Base-by-base conservation (phyloP, 1,284 basidiomycete species). In the Heterobasidion occidentale region DNA sequence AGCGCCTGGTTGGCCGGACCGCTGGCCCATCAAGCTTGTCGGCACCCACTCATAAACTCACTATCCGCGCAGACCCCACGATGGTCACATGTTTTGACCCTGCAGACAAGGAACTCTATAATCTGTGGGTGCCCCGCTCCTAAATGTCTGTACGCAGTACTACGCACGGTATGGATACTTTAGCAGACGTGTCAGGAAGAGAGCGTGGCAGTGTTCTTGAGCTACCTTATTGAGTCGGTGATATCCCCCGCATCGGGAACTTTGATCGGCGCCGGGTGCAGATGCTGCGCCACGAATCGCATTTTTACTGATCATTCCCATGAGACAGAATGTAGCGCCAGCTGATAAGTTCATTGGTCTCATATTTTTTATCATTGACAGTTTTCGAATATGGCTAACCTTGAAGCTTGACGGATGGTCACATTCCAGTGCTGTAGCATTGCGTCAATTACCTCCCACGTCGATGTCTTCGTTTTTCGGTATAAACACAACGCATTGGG, bases 71-170 rank as follows among this genome's bases (percentile, higher is more conserved):
- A 33, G 87, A 90, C 65, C 79, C 83, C 9, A 70, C 83, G 6
- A 70, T 88, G 42, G 66, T 82, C 55, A 86, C 86, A 42, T 87
- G 80, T 62, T 90, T 90, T 63, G 87, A 90, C 65, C 76, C 80
- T 19, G 68, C 75, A 34, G 88, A 90, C 70, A 83, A 77, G 68
- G 84, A 88, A 61, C 71, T 90, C 34, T 89, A 90, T 62, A 79
- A 83, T 52, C 72, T 90, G 9, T 90, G 88, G 88, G 85, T 74
- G 38, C 84, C 85, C 8, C 80, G 64, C 56, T 47, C 62, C 44
- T 74, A 57, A 64, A n/a, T n/a, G 11, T 42, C 27, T 27, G 27
- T 27, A 27, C 27, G 27, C 27, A 27, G 27, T 27, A 27, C 27
- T 27, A 27, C 27, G 27, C 27, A 27, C 27, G 27, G 27, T 27